Evolutionary conservation across 345 rosid species (phyloP).

Genomic region (Citropsis articulata): DNA sequence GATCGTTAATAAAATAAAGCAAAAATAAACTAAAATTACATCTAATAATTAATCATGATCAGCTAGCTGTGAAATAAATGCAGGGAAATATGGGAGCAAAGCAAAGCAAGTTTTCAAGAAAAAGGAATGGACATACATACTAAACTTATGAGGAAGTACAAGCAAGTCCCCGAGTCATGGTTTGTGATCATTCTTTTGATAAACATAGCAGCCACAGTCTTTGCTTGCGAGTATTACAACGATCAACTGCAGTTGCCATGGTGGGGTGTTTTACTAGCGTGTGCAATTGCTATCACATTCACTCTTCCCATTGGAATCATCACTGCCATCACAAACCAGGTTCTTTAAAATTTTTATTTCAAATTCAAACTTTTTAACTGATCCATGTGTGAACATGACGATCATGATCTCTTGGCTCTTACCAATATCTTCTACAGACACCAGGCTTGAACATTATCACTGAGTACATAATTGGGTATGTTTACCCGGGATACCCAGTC

Average conservation of each 20-base stretch:
- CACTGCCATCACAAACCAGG: conserved; percentile 98
- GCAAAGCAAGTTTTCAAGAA: conserved; percentile 67
- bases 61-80: background rate
- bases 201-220: conserved; percentile 63
- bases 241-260: conserved; percentile 92
- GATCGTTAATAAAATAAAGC: background rate
- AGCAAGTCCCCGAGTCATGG: conserved; percentile 93
- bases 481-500: conserved; percentile 93
- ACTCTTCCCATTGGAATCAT: conserved; percentile 95
- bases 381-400: background rate
- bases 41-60: too few species aligned
- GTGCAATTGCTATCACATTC: conserved; percentile 70
- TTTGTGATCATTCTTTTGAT: conserved; percentile 63
- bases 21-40: background rate
- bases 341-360: background rate
- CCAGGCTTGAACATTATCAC: conserved; percentile 93
- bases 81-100: conserved; percentile 92
- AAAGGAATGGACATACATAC: conserved; percentile 69
- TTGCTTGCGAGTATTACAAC: conserved; percentile 82
- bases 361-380: background rate
- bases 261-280: conserved; percentile 98
- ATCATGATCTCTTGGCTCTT: conserved; percentile 2
- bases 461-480: conserved; percentile 89
- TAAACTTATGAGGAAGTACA: conserved; percentile 72
- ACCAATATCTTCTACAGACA: conserved; percentile 35